Conservation (phyloP, 306 rosid genomes). For the Vigna hirtella region DNA sequence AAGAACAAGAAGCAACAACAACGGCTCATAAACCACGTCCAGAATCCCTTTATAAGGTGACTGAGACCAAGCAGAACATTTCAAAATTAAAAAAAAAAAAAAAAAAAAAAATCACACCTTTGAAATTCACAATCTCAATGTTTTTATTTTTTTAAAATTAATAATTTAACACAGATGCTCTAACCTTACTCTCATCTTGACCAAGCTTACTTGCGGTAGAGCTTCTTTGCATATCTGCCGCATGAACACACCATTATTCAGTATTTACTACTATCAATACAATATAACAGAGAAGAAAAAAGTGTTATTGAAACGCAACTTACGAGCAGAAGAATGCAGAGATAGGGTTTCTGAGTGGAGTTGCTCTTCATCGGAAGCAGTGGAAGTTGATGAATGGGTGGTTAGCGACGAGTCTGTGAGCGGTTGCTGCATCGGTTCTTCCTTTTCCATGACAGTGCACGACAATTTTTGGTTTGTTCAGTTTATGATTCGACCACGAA, state of each 20-base stretch:
- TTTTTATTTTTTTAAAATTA: neutral
- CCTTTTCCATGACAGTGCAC: conserved; percentile 4
- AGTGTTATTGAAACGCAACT: conserved; percentile 31
- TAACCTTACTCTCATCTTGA: conserved; percentile 58
- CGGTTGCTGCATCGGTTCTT: conserved; percentile 20
- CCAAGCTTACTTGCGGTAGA: conserved; percentile 41
- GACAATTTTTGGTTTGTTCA: neutral
- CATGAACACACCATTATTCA: conserved; percentile 37
- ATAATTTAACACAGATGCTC: conserved; percentile 44
- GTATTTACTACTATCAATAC: conserved; percentile 12
- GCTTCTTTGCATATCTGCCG: conserved; percentile 55
- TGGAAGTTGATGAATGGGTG: conserved; percentile 44
- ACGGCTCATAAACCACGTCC: neutral
- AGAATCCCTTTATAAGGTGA: neutral
- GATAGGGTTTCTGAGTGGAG: conserved; percentile 67
- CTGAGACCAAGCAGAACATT: neutral
- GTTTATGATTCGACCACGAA: conserved; percentile 24
- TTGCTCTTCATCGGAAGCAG: conserved; percentile 22
- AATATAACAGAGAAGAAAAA: neutral
- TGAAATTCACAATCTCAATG: neutral
- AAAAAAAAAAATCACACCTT: neutral
- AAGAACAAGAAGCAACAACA: neutral
- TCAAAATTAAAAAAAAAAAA: neutral
- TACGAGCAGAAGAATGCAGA: conserved; percentile 50
- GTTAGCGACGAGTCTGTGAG: neutral